Evolutionary conservation across 164 flowering plant genomes (phyloP).

Genomic region (Magnolia changhungtana): DNA sequence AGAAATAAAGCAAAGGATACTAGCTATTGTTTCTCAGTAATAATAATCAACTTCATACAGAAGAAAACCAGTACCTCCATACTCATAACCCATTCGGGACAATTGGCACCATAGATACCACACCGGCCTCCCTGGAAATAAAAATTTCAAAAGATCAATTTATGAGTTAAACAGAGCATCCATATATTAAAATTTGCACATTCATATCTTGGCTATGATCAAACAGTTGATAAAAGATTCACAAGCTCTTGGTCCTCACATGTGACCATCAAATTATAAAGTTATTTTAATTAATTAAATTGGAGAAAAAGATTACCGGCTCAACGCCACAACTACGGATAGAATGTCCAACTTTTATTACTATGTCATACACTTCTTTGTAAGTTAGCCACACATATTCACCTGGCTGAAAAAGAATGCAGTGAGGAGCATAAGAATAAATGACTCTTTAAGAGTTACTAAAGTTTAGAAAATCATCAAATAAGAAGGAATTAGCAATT

Average conservation of each 20-base stretch:
- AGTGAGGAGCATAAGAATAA: not conserved
- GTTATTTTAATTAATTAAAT: not conserved
- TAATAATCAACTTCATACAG: not conserved
- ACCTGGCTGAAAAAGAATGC: constrained; percentile 54
- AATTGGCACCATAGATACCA: constrained; percentile 89
- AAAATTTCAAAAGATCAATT: constrained; percentile 2
- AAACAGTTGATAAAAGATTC: not conserved
- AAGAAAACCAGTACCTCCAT: constrained; percentile 66
- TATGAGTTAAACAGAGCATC: not conserved
- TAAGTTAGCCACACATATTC: constrained; percentile 83
- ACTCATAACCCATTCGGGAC: constrained; percentile 87
- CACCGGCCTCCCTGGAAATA: constrained; percentile 71
- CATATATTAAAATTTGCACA: not conserved
- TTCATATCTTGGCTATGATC: not conserved
- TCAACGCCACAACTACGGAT: constrained; percentile 72
- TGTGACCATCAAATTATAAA: not conserved
- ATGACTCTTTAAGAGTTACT: not conserved
- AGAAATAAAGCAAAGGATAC: not conserved
- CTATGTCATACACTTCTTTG: constrained; percentile 74
- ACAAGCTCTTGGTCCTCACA: not conserved
- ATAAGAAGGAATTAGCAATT: not conserved
- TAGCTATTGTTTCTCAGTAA: not conserved
- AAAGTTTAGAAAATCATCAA: not conserved
- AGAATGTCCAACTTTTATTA: constrained; percentile 63
- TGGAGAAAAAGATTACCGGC: constrained; percentile 36